Percentiles rank a stretch among this genome's conserved stretches.
Evolutionary conservation across 768 basidiomycete species (phyloP).

Genomic region (Psilocybe subaeruginosa): DNA sequence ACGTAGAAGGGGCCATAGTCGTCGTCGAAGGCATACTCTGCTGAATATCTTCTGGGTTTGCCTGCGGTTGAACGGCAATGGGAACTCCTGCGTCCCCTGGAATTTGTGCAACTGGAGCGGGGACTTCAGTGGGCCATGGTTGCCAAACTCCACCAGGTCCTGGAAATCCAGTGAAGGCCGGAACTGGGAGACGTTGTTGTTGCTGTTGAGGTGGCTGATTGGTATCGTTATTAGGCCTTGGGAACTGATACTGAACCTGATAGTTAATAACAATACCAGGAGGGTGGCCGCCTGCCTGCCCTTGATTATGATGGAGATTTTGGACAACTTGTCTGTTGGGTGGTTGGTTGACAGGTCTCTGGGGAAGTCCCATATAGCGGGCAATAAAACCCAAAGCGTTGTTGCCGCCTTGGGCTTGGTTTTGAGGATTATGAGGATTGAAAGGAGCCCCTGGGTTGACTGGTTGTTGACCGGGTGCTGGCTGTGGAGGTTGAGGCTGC

Average conservation of each 20-base stretch:
- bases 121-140: slow-evolving; percentile 52
- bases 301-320: slow-evolving; percentile 26
- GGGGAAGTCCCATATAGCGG: slow-evolving; percentile 58
- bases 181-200: slow-evolving; percentile 42
- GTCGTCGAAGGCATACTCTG: neutral
- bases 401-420: slow-evolving; percentile 36
- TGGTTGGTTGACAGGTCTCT: slow-evolving; percentile 38
- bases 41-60: neutral
- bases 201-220: slow-evolving; percentile 21
- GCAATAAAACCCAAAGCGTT: slow-evolving; percentile 58
- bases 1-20: neutral
- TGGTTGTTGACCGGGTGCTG: slow-evolving; percentile 33
- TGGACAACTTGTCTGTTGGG: slow-evolving; percentile 19
- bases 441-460: slow-evolving; percentile 30
- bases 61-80: neutral
- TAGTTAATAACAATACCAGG: slow-evolving; percentile 63
- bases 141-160: slow-evolving; percentile 71
- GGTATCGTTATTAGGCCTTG: slow-evolving; percentile 32
- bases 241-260: slow-evolving; percentile 61
- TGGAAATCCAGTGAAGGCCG: slow-evolving; percentile 62
- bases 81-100: neutral
- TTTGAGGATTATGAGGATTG: slow-evolving; percentile 32
- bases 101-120: slow-evolving; percentile 4
- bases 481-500: slow-evolving; percentile 28
- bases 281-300: slow-evolving; percentile 38